Percentiles rank a stretch among this genome's conserved stretches.
These are phyloP conservation scores for Lactifluus volemus DNA, from an alignment of 768 basidiomycete species.

Conservation along the genomic window DNA sequence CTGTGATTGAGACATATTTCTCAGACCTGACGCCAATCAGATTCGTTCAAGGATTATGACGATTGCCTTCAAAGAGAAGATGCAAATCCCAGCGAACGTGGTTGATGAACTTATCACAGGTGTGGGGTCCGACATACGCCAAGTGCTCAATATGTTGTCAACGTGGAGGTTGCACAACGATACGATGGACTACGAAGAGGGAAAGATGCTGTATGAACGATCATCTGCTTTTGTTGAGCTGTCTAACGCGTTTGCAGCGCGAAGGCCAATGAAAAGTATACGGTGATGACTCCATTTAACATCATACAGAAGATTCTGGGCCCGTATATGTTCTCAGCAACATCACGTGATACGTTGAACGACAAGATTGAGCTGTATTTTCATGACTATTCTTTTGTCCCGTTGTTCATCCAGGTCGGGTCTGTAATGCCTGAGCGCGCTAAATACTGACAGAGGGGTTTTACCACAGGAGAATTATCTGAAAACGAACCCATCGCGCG, in stretches of 20 bases:
- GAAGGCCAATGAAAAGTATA: constrained; percentile 87
- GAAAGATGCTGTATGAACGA: constrained; percentile 75
- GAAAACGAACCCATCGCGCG: constrained; percentile 64
- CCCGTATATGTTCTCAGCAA: constrained; percentile 83
- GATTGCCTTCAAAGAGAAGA: constrained; percentile 87
- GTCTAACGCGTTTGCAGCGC: constrained; percentile 25
- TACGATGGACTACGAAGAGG: constrained; percentile 84
- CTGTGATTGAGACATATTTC: background rate
- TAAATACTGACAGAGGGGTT: background rate
- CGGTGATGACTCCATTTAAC: constrained; percentile 86
- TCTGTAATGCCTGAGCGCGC: background rate
- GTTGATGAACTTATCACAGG: constrained; percentile 86
- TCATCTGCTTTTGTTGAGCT: background rate
- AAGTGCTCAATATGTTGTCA: constrained; percentile 95
- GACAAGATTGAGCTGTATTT: constrained; percentile 97
- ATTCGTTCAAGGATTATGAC: constrained; percentile 84
- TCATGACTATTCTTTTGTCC: constrained; percentile 90
- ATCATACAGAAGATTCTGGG: constrained; percentile 84
- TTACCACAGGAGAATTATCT: constrained; percentile 83
- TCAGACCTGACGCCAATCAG: constrained; percentile 64
- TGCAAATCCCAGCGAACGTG: constrained; percentile 87
- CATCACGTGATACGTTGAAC: constrained; percentile 68
- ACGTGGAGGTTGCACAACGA: constrained; percentile 86
- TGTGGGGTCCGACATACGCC: constrained; percentile 92
- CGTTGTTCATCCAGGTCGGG: constrained; percentile 88